These are phyloP conservation scores for Saccharomycopsis babjevae DNA, from an alignment of 805 yeast genomes.

Conservation along the genomic window DNA sequence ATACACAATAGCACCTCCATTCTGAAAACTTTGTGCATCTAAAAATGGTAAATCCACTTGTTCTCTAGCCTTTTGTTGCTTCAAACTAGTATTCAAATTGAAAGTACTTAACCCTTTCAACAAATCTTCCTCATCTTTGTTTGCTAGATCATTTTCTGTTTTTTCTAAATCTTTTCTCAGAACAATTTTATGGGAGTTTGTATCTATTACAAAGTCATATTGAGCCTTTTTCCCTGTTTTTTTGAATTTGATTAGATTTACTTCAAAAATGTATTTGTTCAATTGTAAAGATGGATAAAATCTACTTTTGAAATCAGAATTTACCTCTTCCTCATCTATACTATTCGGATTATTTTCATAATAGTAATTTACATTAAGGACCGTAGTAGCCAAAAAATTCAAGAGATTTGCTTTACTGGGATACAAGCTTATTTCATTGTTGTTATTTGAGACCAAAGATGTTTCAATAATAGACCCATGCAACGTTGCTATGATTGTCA, in stretches of 20 bases:
- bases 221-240: conserved; percentile 73
- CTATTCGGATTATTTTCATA: background rate
- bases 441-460: conserved; percentile 7
- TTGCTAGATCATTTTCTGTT: background rate
- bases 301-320: conserved; percentile 25
- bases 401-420: conserved; percentile 47
- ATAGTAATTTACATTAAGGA: conserved; percentile 34
- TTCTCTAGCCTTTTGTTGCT: conserved; percentile 69
- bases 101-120: conserved; percentile 78
- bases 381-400: conserved; percentile 63
- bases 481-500: conserved; percentile 36
- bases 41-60: conserved; percentile 85
- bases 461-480: conserved; percentile 37
- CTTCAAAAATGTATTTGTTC: conserved; percentile 37
- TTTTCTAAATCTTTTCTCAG: conserved; percentile 9
- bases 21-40: conserved; percentile 69
- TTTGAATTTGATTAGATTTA: conserved; percentile 56
- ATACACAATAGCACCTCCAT: conserved; percentile 92
- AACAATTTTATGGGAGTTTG: conserved; percentile 34
- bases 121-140: conserved; percentile 40
- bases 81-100: conserved; percentile 64
- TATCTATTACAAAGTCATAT: conserved; percentile 45
- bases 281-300: conserved; percentile 42
- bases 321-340: conserved; percentile 41
- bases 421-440: conserved; percentile 19